Conservation (phyloP, 208 protist species). For the Zelonia costaricensis region DNA sequence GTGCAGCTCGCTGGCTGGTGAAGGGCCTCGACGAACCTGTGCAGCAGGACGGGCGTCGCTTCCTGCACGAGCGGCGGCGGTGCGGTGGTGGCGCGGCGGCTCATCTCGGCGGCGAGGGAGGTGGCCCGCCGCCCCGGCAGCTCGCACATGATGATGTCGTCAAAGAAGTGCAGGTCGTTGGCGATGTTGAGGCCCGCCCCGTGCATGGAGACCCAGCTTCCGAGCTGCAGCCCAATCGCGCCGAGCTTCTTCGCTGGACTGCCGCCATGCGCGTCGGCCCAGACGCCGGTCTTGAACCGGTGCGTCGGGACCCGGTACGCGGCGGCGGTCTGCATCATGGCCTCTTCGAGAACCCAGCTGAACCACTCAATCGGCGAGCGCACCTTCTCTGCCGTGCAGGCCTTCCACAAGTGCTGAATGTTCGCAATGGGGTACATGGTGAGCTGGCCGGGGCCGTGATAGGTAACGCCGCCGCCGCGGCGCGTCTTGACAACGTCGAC, state of each 20-base stretch:
- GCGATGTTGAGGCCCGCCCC: slow-evolving; percentile 77
- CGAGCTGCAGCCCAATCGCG: slow-evolving; percentile 84
- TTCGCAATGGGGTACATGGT: slow-evolving; percentile 89
- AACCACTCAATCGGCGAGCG: slow-evolving; percentile 89
- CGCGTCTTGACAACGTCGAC: slow-evolving; percentile 71
- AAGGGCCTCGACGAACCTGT: slow-evolving; percentile 42
- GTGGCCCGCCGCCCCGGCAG: slow-evolving; percentile 67
- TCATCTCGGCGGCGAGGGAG: slow-evolving; percentile 53
- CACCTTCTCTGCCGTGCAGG: slow-evolving; percentile 47
- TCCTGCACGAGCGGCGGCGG: slow-evolving; percentile 3
- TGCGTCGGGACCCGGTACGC: slow-evolving; percentile 67
- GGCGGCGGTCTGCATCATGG: slow-evolving; percentile 67
- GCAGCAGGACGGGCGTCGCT: slow-evolving; percentile 15
- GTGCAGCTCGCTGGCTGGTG: slow-evolving; percentile 27
- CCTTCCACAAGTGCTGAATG: slow-evolving; percentile 70
- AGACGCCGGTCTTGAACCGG: slow-evolving; percentile 68
- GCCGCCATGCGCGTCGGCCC: slow-evolving; percentile 45
- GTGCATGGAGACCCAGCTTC: slow-evolving; percentile 91
- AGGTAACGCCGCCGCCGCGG: slow-evolving; percentile 87
- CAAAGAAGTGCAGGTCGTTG: slow-evolving; percentile 67
- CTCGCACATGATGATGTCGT: slow-evolving; percentile 88
- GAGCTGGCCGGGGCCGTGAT: slow-evolving; percentile 86
- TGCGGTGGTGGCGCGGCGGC: neutral
- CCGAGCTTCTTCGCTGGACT: slow-evolving; percentile 63
- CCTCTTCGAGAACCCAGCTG: slow-evolving; percentile 68